Evolutionary conservation across 1,284 basidiomycete genomes (phyloP), one percentile per base, ranked within the genome.

Genomic region (Volvariella volvacea): DNA sequence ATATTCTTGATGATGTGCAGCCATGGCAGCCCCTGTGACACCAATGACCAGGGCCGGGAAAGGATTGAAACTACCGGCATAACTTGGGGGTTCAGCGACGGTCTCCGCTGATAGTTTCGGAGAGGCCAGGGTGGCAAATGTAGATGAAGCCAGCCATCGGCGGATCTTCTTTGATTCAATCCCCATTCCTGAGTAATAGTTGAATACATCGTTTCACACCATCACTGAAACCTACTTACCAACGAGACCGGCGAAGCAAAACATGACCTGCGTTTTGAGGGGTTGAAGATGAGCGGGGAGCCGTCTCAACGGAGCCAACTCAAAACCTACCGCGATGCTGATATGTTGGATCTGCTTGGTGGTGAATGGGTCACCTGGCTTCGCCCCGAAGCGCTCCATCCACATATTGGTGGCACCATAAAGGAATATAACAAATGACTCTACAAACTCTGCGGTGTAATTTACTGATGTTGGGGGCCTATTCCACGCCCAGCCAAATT

Each of bases 401-500:
- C 92, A 98, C 6, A 88, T 93, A 62, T 98, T 96, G 37, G 89
- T 88, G 36, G 80, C 72, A 14, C 94, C 95, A 60, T 98, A 97
- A 1, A 82, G 36, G 65, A 95, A 95, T 56, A 97, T 93, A 49
- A 95, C 79, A 7, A 76, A 59, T 3, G 83, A 92, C 64, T 98
- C 94, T 52, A 92, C 75, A 53, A 92, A 88, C 65, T 98, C 94
- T 4, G 88, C 93, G 1, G 84, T 81, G 8, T 79, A 73, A 39
- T 71, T 66, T 46, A 64, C 64, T 4, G 67, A 66, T 6, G 59
- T 59, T 1, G 79, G 80, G 0, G 78, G 66, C 30, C 74, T 68
- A 62, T 98, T 97, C 95, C 95, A 98, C 4, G 95, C 90, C 94
- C 94, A 98, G 1, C 94, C 94, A 32, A 83, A 66, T 47, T 92